Conservation (phyloP, 2,329 filamentous ascomycete species). For the Xylaria sp. region DNA sequence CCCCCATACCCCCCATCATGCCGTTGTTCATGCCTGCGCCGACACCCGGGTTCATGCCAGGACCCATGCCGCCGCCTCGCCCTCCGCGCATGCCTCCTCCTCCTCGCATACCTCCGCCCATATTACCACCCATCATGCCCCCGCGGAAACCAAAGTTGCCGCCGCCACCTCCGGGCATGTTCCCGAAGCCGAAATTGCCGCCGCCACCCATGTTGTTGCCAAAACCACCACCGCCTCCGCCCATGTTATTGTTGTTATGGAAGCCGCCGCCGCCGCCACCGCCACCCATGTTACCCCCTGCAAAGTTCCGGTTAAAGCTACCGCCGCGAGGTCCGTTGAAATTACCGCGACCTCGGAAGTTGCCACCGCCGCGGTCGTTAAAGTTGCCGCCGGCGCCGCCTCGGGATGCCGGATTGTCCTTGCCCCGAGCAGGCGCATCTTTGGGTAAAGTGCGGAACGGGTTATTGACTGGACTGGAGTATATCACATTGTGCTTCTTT, state of each 20-base stretch:
- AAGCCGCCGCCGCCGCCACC: conserved; percentile 45
- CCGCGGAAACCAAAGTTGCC: conserved; percentile 48
- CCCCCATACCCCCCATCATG: conserved; percentile 48
- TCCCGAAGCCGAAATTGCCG: conserved; percentile 46
- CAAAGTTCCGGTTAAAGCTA: conserved; percentile 48
- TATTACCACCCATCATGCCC: conserved; percentile 49
- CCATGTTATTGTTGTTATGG: conserved; percentile 47
- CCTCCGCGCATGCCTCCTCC: conserved; percentile 48
- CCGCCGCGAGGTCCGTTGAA: conserved; percentile 48
- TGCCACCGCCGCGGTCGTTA: conserved; percentile 53
- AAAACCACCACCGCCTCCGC: conserved; percentile 44
- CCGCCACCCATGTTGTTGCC: conserved; percentile 47
- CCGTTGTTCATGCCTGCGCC: conserved; percentile 43
- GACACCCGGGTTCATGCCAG: conserved; percentile 44
- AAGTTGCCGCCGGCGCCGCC: conserved; percentile 63
- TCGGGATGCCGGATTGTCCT: conserved; percentile 64
- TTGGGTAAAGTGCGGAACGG: conserved; percentile 93
- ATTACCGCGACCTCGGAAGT: conserved; percentile 47
- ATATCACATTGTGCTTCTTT: conserved; percentile 79
- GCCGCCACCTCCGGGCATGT: conserved; percentile 46
- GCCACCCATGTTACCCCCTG: conserved; percentile 44
- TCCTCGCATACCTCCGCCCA: conserved; percentile 47
- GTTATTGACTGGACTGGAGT: conserved; percentile 80
- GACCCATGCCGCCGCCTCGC: conserved; percentile 46
- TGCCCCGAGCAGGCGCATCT: conserved; percentile 78